phyloP scores from a whole-genome alignment of 2,329 filamentous ascomycete species.

The Immersiporthe knoxdaviesiana region DNA sequence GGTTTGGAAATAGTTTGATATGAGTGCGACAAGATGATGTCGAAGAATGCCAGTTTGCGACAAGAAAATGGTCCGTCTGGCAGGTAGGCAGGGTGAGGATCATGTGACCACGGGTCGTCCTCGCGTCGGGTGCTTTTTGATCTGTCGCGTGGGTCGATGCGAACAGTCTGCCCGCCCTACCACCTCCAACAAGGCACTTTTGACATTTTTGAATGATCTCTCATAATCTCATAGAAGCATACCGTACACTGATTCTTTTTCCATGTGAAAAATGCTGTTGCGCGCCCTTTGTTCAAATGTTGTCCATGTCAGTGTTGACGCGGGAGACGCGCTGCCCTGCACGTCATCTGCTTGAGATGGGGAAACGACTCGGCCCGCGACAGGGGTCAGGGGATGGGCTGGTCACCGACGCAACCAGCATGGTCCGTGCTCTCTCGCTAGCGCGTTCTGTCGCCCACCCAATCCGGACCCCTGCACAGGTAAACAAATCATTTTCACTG shows the following conservation, averaged over 20 bases:
- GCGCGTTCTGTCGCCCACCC: conserved; percentile 1
- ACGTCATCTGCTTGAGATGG: conserved; percentile 9
- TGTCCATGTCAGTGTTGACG: conserved; percentile 3
- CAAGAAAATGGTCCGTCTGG: neutral
- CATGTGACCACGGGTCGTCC: conserved; percentile 25
- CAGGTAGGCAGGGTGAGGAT: neutral
- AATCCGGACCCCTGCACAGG: conserved; percentile 13
- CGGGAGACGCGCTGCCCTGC: conserved; percentile 26
- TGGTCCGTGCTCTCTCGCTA: conserved; percentile 25
- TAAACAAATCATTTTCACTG: conserved; percentile 6
- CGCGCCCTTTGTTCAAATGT: neutral
- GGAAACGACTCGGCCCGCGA: conserved; percentile 14
- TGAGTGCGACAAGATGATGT: conserved; percentile 15
- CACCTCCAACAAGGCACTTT: neutral
- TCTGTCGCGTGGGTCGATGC: conserved; percentile 12
- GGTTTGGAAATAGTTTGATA: neutral
- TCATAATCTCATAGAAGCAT: neutral
- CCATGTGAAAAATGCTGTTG: neutral
- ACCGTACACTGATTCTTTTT: neutral
- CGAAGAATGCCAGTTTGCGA: conserved; percentile 19
- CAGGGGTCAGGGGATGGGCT: conserved; percentile 9
- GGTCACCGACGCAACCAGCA: conserved; percentile 25
- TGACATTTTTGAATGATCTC: neutral
- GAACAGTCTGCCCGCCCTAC: neutral
- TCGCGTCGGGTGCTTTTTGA: conserved; percentile 15